Evolutionary conservation across 495 filamentous ascomycete species (phyloP).

Genomic region (Hyaloscypha finlandica): DNA sequence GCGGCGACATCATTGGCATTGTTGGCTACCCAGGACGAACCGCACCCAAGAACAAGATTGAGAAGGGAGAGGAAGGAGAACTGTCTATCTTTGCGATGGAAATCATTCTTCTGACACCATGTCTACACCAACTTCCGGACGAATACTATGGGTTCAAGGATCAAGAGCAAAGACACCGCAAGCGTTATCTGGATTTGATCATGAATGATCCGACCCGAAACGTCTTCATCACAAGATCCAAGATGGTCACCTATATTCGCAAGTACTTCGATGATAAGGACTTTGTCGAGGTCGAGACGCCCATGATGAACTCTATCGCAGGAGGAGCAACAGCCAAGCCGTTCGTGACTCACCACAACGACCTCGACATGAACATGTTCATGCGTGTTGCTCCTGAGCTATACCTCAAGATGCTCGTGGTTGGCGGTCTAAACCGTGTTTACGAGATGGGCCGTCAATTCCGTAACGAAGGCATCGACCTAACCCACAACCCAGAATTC

Average conservation of each 20-base stretch:
- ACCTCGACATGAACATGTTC: slow-evolving; percentile 88
- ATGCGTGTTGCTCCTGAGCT: slow-evolving; percentile 95
- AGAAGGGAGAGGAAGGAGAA: slow-evolving; percentile 74
- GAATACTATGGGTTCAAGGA: slow-evolving; percentile 95
- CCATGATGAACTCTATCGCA: slow-evolving; percentile 95
- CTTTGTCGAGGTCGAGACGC: slow-evolving; percentile 95
- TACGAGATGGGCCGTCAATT: slow-evolving; percentile 93
- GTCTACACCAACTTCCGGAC: slow-evolving; percentile 88
- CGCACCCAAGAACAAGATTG: slow-evolving; percentile 76
- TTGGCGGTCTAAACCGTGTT: slow-evolving; percentile 88
- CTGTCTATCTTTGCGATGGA: slow-evolving; percentile 91
- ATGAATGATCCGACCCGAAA: slow-evolving; percentile 78
- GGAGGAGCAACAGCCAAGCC: slow-evolving; percentile 96
- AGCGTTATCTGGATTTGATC: slow-evolving; percentile 92
- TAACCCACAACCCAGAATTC: slow-evolving; percentile 99
- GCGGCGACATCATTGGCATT: slow-evolving; percentile 90
- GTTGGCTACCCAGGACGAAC: slow-evolving; percentile 88
- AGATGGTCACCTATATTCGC: slow-evolving; percentile 83
- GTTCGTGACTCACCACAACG: slow-evolving; percentile 94
- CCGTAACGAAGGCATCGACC: slow-evolving; percentile 93
- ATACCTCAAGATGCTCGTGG: slow-evolving; percentile 93
- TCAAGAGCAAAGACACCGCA: slow-evolving; percentile 86
- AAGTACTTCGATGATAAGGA: slow-evolving; percentile 81
- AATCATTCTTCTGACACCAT: slow-evolving; percentile 82
- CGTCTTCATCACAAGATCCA: slow-evolving; percentile 78